Conservation (phyloP, 2,329 filamentous ascomycete genomes). For the Cyphellophora attinorum region DNA sequence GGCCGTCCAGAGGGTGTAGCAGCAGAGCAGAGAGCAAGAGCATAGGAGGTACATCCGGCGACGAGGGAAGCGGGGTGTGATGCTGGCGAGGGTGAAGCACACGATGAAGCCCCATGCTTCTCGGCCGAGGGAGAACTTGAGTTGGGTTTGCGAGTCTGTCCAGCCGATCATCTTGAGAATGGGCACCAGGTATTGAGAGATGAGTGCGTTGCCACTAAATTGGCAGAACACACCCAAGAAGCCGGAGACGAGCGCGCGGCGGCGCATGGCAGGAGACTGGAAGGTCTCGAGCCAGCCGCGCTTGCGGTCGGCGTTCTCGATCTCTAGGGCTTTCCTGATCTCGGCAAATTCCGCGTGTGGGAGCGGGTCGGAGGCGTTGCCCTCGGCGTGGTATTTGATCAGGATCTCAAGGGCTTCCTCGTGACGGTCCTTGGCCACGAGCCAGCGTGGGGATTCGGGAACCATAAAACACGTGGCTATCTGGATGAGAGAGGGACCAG, state of each 20-base stretch:
- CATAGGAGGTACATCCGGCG: conserved; percentile 37
- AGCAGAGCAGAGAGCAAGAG: conserved; percentile 38
- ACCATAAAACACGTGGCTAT: conserved; percentile 20
- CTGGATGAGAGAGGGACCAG: conserved; percentile 19
- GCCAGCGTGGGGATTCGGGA: conserved; percentile 10
- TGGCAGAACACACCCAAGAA: conserved; percentile 27
- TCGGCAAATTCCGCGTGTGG: conserved; percentile 5
- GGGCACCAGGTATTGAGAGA: conserved; percentile 8
- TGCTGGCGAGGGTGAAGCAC: conserved; percentile 27
- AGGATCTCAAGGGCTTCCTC: conserved; percentile 54
- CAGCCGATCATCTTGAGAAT: conserved; percentile 29
- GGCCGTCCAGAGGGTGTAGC: conserved; percentile 48
- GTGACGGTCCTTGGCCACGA: conserved; percentile 23
- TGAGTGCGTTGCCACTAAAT: conserved; percentile 6
- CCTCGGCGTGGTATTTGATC: conserved; percentile 55
- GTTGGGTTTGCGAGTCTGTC: conserved; percentile 24
- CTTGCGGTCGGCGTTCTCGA: conserved; percentile 43
- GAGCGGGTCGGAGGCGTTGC: conserved; percentile 43
- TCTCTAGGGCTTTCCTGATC: conserved; percentile 39
- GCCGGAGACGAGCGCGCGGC: conserved; percentile 20
- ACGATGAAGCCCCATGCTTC: conserved; percentile 32
- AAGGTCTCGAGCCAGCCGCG: conserved; percentile 21
- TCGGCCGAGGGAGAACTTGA: conserved; percentile 26
- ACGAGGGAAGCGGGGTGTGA: conserved; percentile 30
- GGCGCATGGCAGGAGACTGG: conserved; percentile 21